Evolutionary conservation across 1,284 basidiomycete genomes (phyloP), one percentile per base, ranked within the genome.

Genomic region (Apiotrichum sp.): DNA sequence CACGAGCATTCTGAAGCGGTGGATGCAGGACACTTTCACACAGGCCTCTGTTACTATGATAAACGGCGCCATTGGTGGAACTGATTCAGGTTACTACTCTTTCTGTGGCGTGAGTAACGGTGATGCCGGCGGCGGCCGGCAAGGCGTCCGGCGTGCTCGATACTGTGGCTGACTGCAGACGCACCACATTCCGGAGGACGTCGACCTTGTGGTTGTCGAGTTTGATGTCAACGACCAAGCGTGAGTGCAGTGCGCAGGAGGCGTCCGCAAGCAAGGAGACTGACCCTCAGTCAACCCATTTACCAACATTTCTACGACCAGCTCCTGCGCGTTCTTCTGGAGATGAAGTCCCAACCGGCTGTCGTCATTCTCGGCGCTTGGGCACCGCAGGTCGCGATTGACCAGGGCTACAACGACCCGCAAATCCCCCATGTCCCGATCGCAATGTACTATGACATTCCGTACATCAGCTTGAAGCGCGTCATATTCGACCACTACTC

Each of bases 201-300:
- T 67, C 1, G 72, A 77, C 50, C 65, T 77, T 4, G 70, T 77
- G 53, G 60, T 77, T 2, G 63, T 77, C 22, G 75, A 77, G 60
- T 75, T 77, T 56, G 73, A 74, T 52, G 74, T 77, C 47, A 77
- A 77, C 57, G 75, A 77, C 58, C 72, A 74, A 59, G 54, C 69
- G 69, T 74, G 56, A 59, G 71, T 63, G 3, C 1, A 6, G 4
- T 5, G 3, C 22, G 22, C 22, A 22, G 22, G 22, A 22, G 22
- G 22, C 22, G 22, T 32, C 29, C 13, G 6, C 7, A 22, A 22
- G 22, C 22, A 22, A 44, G 43, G 8, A 31, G 4, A 16, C 38
- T 41, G 22, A 33, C 32, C 31, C 6, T 2, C 57, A 72, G 70
- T 6, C 68, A 71, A 45, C 40, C 61, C 29, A 60, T 68, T 8